These are phyloP conservation scores for Suhomyces wounanorum DNA, from an alignment of 1,139 yeast genomes.

Conservation along the genomic window DNA sequence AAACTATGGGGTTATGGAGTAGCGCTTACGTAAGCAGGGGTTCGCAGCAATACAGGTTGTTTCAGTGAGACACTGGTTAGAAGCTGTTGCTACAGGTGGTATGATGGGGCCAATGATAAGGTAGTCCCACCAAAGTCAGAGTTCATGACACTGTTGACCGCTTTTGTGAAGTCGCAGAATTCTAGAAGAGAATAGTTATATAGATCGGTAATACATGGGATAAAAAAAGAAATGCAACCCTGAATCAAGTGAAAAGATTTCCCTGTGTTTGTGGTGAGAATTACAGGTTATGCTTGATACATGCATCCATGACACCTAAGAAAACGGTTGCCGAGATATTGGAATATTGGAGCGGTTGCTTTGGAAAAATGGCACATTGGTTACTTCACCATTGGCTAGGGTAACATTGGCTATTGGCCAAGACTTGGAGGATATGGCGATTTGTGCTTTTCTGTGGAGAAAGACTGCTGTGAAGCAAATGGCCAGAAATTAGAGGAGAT, in stretches of 20 bases:
- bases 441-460: too few species aligned
- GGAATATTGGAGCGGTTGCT: not conserved
- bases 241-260: not conserved
- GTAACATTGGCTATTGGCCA: too few species aligned
- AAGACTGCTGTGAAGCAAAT: too few species aligned
- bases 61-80: not conserved
- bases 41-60: not conserved
- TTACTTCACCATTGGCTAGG: too few species aligned
- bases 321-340: not conserved
- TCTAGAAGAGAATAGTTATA: too few species aligned
- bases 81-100: not conserved
- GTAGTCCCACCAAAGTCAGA: not conserved
- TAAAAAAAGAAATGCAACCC: too few species aligned
- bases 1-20: not conserved
- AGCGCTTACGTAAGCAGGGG: slow-evolving; percentile 1
- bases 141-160: not conserved
- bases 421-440: too few species aligned
- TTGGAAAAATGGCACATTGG: not conserved
- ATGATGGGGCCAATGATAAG: not conserved
- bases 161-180: too few species aligned
- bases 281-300: not conserved
- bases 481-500: too few species aligned
- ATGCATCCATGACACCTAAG: not conserved
- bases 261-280: not conserved
- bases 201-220: too few species aligned